Conservation (phyloP, 495 filamentous ascomycete species). For the Lentithecium fluviatile region DNA sequence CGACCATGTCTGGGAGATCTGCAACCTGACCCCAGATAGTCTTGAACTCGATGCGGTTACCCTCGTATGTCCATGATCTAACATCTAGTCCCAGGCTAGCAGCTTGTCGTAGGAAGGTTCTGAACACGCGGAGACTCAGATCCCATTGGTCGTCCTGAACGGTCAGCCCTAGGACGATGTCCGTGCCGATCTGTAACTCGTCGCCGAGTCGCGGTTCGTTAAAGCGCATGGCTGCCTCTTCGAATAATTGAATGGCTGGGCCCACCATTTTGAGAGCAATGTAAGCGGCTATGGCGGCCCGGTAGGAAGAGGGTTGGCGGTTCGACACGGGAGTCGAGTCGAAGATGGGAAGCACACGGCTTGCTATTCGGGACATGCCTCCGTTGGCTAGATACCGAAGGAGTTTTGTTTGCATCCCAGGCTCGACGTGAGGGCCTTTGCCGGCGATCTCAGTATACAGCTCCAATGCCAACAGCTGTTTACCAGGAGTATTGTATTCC, state of each 20-base stretch:
- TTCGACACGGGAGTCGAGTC: conserved; percentile 7
- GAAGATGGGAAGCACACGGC: conserved; percentile 29
- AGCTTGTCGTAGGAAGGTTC: conserved; percentile 2
- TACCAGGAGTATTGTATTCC: not conserved
- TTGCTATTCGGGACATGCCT: conserved; percentile 8
- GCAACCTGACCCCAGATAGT: conserved; percentile 7
- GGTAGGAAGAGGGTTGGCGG: conserved; percentile 32
- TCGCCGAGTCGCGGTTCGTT: no score
- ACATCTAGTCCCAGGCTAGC: not conserved
- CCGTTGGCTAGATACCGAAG: conserved; percentile 37
- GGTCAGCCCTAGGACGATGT: conserved; percentile 28
- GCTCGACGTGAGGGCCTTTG: conserved; percentile 23
- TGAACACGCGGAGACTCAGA: conserved; percentile 19
- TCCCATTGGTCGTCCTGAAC: conserved; percentile 34
- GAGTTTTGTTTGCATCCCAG: conserved; percentile 24
- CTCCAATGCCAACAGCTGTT: conserved; percentile 25
- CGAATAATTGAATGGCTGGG: conserved; percentile 23
- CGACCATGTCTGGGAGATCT: conserved; percentile 6
- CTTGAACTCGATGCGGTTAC: no score
- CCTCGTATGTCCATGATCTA: not conserved
- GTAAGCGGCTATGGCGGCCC: conserved; percentile 29
- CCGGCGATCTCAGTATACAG: conserved; percentile 16
- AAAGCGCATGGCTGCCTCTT: conserved; percentile 22
- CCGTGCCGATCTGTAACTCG: conserved; percentile 19
- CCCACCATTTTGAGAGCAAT: conserved; percentile 29